Evolutionary conservation across 139 green algal genomes (phyloP).

Genomic region (Chlamydomonas incerta): DNA sequence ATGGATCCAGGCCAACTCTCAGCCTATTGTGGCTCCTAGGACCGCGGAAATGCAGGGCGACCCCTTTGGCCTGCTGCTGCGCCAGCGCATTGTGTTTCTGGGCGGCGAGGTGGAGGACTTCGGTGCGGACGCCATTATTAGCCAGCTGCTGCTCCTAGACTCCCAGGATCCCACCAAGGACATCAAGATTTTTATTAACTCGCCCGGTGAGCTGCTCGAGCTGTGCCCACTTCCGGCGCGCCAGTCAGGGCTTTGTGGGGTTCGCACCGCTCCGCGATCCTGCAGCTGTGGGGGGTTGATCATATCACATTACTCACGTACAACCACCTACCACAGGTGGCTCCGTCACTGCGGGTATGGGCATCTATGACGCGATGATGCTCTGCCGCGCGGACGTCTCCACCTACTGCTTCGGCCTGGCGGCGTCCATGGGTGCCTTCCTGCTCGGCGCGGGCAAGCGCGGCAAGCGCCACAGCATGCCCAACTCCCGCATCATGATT

Average conservation of each 20-base stretch:
- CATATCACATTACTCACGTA: no score
- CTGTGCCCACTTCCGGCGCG: neutral
- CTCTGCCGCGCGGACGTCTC: conserved; percentile 81
- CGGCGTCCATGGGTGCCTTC: conserved; percentile 99
- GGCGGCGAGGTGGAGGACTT: conserved; percentile 98
- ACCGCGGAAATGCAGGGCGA: conserved; percentile 89
- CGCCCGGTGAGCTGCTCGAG: conserved; percentile 74
- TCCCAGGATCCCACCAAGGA: conserved; percentile 94
- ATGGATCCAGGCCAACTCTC: conserved; percentile 66
- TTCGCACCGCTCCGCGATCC: no score
- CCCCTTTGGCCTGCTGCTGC: conserved; percentile 94
- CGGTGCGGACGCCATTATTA: conserved; percentile 94
- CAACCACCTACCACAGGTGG: conserved; percentile 67
- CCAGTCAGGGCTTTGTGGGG: neutral
- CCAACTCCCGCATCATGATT: conserved; percentile 99
- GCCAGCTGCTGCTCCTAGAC: conserved; percentile 97
- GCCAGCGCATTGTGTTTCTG: conserved; percentile 96
- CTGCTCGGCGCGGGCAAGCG: conserved; percentile 91
- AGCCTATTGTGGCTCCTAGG: conserved; percentile 74
- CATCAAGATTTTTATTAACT: conserved; percentile 99
- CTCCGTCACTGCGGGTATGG: conserved; percentile 97
- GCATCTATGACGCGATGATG: conserved; percentile 99
- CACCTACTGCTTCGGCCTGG: conserved; percentile 99
- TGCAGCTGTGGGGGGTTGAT: no score
- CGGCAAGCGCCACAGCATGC: conserved; percentile 97